Evolutionary conservation across 805 yeast species (phyloP).

Genomic region (Sugiyamaella qingdaonensis): DNA sequence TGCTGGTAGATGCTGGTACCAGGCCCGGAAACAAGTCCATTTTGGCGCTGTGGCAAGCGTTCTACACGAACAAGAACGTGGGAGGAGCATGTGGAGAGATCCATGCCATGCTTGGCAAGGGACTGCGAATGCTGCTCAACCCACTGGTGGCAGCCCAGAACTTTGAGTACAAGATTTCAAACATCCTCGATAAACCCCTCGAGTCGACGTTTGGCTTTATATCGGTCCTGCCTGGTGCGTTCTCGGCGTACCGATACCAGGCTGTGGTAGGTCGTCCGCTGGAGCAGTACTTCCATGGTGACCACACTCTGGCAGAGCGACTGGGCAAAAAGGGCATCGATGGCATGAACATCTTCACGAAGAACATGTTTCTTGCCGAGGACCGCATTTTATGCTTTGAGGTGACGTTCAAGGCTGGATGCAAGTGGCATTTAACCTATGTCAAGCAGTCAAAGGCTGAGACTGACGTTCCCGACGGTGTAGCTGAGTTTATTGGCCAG

Average conservation of each 20-base stretch:
- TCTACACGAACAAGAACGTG: slow-evolving; percentile 52
- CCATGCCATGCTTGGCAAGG: slow-evolving; percentile 52
- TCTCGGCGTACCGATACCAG: slow-evolving; percentile 57
- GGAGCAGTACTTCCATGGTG: slow-evolving; percentile 66
- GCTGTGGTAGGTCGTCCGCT: slow-evolving; percentile 63
- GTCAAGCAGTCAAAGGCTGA: slow-evolving; percentile 62
- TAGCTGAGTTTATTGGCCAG: slow-evolving; percentile 60
- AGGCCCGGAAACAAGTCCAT: slow-evolving; percentile 56
- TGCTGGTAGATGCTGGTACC: slow-evolving; percentile 62
- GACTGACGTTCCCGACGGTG: slow-evolving; percentile 61
- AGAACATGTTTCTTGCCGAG: slow-evolving; percentile 67
- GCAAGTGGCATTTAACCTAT: slow-evolving; percentile 59
- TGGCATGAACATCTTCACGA: slow-evolving; percentile 60
- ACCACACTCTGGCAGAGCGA: slow-evolving; percentile 44
- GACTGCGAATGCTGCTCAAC: slow-evolving; percentile 41
- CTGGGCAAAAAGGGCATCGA: slow-evolving; percentile 52
- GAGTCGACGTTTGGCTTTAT: slow-evolving; percentile 63
- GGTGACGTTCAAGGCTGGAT: slow-evolving; percentile 52
- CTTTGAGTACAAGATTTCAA: slow-evolving; percentile 63
- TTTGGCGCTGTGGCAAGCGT: slow-evolving; percentile 59
- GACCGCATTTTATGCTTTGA: slow-evolving; percentile 66
- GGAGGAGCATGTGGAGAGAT: slow-evolving; percentile 76
- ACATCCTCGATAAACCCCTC: slow-evolving; percentile 62
- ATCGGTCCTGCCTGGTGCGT: slow-evolving; percentile 65
- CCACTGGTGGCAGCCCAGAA: slow-evolving; percentile 64